Evolutionary conservation across 768 basidiomycete genomes (phyloP).

Genomic region (Amanita phalloides): DNA sequence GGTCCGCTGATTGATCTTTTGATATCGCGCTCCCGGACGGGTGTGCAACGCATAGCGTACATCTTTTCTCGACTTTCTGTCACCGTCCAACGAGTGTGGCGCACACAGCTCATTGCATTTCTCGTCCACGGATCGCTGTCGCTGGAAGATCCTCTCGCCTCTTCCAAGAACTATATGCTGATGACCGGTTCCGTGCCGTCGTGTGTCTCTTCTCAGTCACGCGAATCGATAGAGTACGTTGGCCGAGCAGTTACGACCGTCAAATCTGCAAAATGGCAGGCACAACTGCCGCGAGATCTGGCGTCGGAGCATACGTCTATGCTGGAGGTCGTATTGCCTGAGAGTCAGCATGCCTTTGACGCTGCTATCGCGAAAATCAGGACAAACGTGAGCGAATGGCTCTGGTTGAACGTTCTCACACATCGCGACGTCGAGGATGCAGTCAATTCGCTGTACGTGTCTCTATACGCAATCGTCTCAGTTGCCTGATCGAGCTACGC

Average conservation of each 20-base stretch:
- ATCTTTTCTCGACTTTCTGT: slow-evolving; percentile 63
- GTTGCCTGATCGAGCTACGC: slow-evolving; percentile 8
- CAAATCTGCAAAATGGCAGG: slow-evolving; percentile 69
- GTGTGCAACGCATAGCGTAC: slow-evolving; percentile 63
- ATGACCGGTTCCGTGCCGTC: slow-evolving; percentile 62
- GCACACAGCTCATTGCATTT: slow-evolving; percentile 73
- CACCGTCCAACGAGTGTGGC: slow-evolving; percentile 76
- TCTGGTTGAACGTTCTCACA: slow-evolving; percentile 86
- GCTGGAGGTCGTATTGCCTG: slow-evolving; percentile 57
- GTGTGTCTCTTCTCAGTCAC: slow-evolving; percentile 60
- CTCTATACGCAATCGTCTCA: not conserved
- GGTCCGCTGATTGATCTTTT: slow-evolving; percentile 79
- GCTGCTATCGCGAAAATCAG: slow-evolving; percentile 63
- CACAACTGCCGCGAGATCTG: slow-evolving; percentile 60
- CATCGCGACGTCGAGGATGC: slow-evolving; percentile 75
- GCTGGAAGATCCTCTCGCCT: slow-evolving; percentile 54
- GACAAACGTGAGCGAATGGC: slow-evolving; percentile 83
- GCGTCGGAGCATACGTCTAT: slow-evolving; percentile 55
- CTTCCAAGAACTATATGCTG: slow-evolving; percentile 41
- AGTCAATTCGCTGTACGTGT: slow-evolving; percentile 70
- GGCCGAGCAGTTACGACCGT: slow-evolving; percentile 83
- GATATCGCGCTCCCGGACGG: slow-evolving; percentile 59
- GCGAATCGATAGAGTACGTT: slow-evolving; percentile 78
- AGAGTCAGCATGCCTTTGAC: slow-evolving; percentile 73
- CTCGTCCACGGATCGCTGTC: slow-evolving; percentile 71